A percentile compares a stretch with the other conserved stretches of the same genome.
Conservation (phyloP, 305 asterid genomes). For the Solanum chacoense region DNA sequence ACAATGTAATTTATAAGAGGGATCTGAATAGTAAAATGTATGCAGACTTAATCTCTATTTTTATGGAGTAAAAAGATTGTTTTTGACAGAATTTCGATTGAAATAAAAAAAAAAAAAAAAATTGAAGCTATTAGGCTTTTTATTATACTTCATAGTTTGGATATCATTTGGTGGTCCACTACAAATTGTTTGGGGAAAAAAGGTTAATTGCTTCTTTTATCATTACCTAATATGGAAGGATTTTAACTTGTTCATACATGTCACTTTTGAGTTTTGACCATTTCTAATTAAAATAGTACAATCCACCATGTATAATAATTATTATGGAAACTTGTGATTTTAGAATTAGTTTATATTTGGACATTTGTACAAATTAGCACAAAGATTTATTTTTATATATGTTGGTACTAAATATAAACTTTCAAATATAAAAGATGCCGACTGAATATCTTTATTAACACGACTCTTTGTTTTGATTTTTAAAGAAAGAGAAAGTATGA, state of each 20-base stretch:
- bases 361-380: background rate
- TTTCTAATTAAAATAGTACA: background rate
- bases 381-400: background rate
- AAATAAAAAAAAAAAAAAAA: background rate
- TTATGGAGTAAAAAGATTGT: background rate
- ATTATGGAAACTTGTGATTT: background rate
- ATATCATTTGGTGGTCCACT: background rate
- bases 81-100: fast-evolving
- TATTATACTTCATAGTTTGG: background rate
- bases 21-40: fast-evolving
- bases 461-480: background rate
- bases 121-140: background rate
- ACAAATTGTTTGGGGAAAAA: background rate
- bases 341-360: background rate
- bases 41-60: background rate
- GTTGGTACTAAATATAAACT: background rate
- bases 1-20: background rate
- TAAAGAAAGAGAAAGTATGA: background rate
- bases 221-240: background rate
- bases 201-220: background rate
- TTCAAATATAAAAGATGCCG: background rate
- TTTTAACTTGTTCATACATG: background rate
- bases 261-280: background rate
- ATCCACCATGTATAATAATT: background rate
- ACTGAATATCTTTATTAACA: background rate